These are phyloP conservation scores for Populus hybrid DNA, from an alignment of 441 rosid species.

Conservation along the genomic window DNA sequence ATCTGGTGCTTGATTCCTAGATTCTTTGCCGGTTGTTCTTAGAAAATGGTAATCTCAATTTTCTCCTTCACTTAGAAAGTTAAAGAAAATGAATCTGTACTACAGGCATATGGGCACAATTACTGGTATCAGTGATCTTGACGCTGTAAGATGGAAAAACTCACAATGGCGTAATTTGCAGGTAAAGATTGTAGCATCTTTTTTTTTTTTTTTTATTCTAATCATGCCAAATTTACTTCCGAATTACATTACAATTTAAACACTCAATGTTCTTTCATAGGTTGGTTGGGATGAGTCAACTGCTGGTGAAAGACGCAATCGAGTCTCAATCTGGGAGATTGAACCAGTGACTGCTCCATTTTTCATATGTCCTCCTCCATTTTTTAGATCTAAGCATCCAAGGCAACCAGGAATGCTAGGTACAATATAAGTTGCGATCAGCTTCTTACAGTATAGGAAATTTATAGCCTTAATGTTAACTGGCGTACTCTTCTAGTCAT, in stretches of 20 bases:
- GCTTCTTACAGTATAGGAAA: not conserved
- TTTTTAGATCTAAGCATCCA: slow-evolving; percentile 34
- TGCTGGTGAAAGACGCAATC: slow-evolving; percentile 73
- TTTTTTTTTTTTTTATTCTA: not conserved
- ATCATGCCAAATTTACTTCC: not conserved
- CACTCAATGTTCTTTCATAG: slow-evolving; percentile 33
- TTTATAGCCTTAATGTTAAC: not conserved
- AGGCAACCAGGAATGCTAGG: slow-evolving; percentile 86
- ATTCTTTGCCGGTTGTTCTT: not conserved
- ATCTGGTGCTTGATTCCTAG: not conserved
- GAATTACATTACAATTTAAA: not conserved
- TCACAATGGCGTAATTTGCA: slow-evolving; percentile 97
- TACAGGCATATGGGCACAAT: slow-evolving; percentile 94
- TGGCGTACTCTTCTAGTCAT: not conserved
- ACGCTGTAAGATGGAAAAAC: slow-evolving; percentile 84
- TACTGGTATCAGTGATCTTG: slow-evolving; percentile 82
- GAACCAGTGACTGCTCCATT: slow-evolving; percentile 95
- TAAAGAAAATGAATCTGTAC: slow-evolving; percentile 11
- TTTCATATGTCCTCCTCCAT: slow-evolving; percentile 70
- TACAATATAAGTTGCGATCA: slow-evolving; percentile 19
- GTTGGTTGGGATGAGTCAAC: slow-evolving; percentile 99
- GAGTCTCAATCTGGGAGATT: slow-evolving; percentile 95
- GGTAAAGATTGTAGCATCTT: slow-evolving; percentile 32
- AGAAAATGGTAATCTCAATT: not conserved
- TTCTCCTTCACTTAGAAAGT: not conserved